Conservation (phyloP, 352 stramenopile species). For the Hyaloperonospora arabidopsidis region DNA sequence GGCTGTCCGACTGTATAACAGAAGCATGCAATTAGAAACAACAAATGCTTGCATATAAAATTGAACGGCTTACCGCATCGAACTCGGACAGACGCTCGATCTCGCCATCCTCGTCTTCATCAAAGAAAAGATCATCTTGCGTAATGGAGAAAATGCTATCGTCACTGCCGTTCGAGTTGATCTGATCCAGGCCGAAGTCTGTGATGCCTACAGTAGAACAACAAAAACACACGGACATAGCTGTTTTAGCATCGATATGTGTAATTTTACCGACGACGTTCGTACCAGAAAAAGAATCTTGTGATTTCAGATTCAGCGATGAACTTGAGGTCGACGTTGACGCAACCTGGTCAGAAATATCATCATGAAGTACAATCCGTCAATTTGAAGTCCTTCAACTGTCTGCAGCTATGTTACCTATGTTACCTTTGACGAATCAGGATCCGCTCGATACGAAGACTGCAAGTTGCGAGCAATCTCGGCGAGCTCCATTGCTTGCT, state of each 20-base stretch:
- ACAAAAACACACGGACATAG: background rate
- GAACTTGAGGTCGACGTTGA: conserved; percentile 29
- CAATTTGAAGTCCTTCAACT: background rate
- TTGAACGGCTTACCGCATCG: conserved; percentile 38
- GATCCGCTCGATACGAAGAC: conserved; percentile 35
- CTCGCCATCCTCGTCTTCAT: conserved; percentile 39
- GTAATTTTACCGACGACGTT: background rate
- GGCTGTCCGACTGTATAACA: conserved; percentile 45
- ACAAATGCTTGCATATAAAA: background rate
- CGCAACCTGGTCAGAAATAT: conserved; percentile 7
- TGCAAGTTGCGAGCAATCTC: conserved; percentile 59
- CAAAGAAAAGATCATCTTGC: conserved; percentile 39
- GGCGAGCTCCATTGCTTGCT: conserved; percentile 53
- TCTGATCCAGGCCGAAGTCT: conserved; percentile 37
- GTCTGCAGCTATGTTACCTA: background rate
- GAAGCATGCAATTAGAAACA: background rate
- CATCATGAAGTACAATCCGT: conserved; percentile 2
- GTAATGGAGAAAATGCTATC: conserved; percentile 49
- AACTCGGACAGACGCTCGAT: conserved; percentile 67
- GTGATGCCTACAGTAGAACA: conserved; percentile 14
- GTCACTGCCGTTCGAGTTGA: conserved; percentile 42
- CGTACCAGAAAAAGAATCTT: conserved; percentile 27
- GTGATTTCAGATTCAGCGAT: conserved; percentile 23
- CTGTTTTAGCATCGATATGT: background rate
- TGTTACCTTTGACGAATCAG: conserved; percentile 16